Evolutionary conservation across 1,284 basidiomycete species (phyloP).

Genomic region (Microbotryum saponariae): DNA sequence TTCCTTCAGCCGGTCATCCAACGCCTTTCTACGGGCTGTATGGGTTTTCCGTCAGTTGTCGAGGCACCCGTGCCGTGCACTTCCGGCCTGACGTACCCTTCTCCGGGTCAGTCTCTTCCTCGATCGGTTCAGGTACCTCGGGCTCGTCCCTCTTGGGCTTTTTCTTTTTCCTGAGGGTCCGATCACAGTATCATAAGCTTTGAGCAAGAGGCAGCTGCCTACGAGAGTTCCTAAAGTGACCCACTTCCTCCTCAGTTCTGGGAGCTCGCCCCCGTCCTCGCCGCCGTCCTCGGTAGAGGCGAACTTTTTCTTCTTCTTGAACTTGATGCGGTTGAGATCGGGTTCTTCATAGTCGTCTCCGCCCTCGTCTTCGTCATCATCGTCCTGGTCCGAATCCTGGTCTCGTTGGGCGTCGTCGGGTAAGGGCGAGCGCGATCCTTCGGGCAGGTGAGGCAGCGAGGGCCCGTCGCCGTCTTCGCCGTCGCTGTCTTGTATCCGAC

Average conservation of each 20-base stretch:
- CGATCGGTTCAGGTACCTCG: constrained; percentile 45
- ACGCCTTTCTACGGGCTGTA: constrained; percentile 26
- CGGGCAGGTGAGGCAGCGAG: background rate
- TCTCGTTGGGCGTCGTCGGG: background rate
- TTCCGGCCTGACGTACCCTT: constrained; percentile 5
- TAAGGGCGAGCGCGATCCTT: too few relatives aligned
- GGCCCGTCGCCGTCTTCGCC: background rate
- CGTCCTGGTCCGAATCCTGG: background rate
- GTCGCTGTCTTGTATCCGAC: background rate
- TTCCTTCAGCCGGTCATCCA: constrained; percentile 14
- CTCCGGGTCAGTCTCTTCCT: constrained; percentile 53
- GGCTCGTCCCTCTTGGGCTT: constrained; percentile 52
- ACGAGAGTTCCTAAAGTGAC: constrained; percentile 29
- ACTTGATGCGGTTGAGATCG: constrained; percentile 32
- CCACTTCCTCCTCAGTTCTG: constrained; percentile 53
- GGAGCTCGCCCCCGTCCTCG: constrained; percentile 47
- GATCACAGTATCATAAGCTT: constrained; percentile 28
- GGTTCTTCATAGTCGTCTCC: constrained; percentile 1
- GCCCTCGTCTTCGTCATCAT: constrained; percentile 20
- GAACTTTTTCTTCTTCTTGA: constrained; percentile 46
- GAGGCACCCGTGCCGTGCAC: background rate
- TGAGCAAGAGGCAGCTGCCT: constrained; percentile 28
- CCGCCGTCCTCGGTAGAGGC: constrained; percentile 46
- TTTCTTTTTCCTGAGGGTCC: constrained; percentile 52
- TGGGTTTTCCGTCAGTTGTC: too few relatives aligned